A percentile compares a stretch with the other conserved stretches of the same genome.
These are phyloP conservation scores for Tetrahymena borealis DNA, from an alignment of 73 alveolate genomes.

Conservation along the genomic window DNA sequence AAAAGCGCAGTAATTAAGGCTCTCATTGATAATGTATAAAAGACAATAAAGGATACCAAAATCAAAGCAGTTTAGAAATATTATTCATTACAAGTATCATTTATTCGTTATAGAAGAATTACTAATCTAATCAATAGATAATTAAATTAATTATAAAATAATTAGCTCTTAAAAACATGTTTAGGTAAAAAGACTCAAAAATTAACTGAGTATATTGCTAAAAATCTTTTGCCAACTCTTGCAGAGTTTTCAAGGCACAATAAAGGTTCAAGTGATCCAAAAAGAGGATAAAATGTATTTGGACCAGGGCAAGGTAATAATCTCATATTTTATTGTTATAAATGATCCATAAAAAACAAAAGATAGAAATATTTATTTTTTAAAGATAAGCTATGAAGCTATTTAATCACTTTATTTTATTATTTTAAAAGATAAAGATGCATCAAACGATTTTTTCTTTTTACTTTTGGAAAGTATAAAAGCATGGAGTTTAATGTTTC, in stretches of 20 bases:
- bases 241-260: neutral
- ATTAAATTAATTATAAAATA: neutral
- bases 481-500: neutral
- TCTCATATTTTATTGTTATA: neutral
- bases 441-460: neutral
- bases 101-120: neutral
- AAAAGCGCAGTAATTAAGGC: neutral
- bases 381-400: too few relatives aligned
- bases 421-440: neutral
- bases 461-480: neutral
- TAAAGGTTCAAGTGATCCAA: neutral
- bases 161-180: neutral
- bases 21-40: neutral
- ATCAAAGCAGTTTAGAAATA: neutral
- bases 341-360: neutral
- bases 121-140: neutral
- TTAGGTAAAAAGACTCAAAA: neutral
- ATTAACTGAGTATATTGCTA: neutral
- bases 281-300: neutral
- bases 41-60: neutral
- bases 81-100: neutral
- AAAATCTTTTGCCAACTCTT: neutral
- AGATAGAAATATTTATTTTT: too few relatives aligned
- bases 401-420: too few relatives aligned
- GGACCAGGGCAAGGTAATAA: neutral